Evolutionary conservation across 2,329 filamentous ascomycete species (phyloP).

Genomic region (Sordariomycetes sp.): DNA sequence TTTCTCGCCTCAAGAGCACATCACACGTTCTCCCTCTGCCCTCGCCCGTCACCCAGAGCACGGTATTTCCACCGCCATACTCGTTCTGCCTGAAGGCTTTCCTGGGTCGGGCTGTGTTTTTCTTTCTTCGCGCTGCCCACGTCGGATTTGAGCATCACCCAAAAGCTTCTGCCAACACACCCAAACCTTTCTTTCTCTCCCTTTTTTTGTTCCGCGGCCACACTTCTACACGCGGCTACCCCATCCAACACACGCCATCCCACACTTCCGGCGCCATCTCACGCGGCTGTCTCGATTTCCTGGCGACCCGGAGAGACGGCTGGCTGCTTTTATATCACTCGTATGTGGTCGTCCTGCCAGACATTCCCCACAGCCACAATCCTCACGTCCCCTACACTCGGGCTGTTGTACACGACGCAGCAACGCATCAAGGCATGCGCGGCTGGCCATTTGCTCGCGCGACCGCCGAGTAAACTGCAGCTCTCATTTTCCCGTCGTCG

Average conservation of each 20-base stretch:
- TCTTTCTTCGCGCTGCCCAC: not conserved
- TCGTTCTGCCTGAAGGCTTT: constrained; percentile 5
- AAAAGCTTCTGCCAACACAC: not conserved
- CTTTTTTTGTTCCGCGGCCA: constrained; percentile 10
- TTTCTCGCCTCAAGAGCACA: not conserved
- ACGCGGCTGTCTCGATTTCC: not conserved
- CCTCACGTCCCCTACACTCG: not conserved
- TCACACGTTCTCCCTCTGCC: not conserved
- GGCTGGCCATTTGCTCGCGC: not conserved
- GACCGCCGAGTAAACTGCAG: not conserved
- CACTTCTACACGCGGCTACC: constrained; percentile 4
- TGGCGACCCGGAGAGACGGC: not conserved
- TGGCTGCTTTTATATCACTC: not conserved
- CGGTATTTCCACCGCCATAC: not conserved
- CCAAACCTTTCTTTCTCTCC: constrained; percentile 4
- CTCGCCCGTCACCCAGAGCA: not conserved
- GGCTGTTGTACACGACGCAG: not conserved
- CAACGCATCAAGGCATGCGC: not conserved
- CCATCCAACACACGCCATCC: not conserved
- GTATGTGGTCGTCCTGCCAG: constrained; percentile 1
- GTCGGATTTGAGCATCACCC: too few relatives aligned
- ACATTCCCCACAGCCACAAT: not conserved
- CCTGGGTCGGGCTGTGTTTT: constrained; percentile 6
- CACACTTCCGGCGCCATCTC: not conserved
- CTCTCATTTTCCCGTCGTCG: not conserved